A percentile compares a stretch with the other conserved stretches of the same genome.
Evolutionary conservation across 2,329 filamentous ascomycete genomes (phyloP).

Genomic region (Chrysoporthe cubensis): DNA sequence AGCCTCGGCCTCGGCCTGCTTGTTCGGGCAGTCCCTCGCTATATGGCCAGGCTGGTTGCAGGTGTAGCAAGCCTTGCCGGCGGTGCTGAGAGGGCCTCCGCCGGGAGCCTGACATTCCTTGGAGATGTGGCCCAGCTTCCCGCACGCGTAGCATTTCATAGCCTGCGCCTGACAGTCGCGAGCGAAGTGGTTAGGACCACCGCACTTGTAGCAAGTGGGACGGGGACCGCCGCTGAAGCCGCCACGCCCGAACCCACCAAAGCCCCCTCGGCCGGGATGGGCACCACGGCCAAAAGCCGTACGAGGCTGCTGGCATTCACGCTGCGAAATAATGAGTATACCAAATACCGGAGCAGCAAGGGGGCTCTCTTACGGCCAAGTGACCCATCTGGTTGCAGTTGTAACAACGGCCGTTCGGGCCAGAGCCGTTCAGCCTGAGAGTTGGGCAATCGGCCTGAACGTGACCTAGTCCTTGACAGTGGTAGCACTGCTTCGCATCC

Average conservation of each 20-base stretch:
- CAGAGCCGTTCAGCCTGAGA: conserved; percentile 83
- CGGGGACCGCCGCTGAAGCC: conserved; percentile 71
- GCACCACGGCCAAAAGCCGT: conserved; percentile 68
- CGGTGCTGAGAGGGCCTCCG: conserved; percentile 91
- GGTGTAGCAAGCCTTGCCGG: conserved; percentile 98
- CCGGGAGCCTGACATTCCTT: conserved; percentile 95
- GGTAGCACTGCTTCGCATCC: conserved; percentile 99
- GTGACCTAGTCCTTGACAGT: conserved; percentile 97
- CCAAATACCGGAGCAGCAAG: conserved; percentile 18
- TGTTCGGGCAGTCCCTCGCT: conserved; percentile 88
- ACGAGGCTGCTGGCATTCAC: conserved; percentile 80
- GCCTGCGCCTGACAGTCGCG: conserved; percentile 97
- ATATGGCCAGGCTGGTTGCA: conserved; percentile 96
- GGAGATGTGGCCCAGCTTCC: conserved; percentile 93
- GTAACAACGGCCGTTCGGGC: conserved; percentile 85
- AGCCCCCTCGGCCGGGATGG: conserved; percentile 73
- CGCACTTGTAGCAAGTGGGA: conserved; percentile 75
- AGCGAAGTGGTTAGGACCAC: conserved; percentile 95
- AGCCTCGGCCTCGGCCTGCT: conserved; percentile 46
- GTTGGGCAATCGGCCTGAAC: conserved; percentile 99
- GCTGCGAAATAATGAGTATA: conserved; percentile 49
- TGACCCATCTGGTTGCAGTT: conserved; percentile 93
- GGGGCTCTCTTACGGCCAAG: conserved; percentile 68
- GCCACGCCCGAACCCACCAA: conserved; percentile 68
- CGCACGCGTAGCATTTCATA: conserved; percentile 98